Percentiles rank a stretch among this genome's conserved stretches.
Evolutionary conservation across 805 yeast genomes (phyloP).

Genomic region (Candida endomychidarum): DNA sequence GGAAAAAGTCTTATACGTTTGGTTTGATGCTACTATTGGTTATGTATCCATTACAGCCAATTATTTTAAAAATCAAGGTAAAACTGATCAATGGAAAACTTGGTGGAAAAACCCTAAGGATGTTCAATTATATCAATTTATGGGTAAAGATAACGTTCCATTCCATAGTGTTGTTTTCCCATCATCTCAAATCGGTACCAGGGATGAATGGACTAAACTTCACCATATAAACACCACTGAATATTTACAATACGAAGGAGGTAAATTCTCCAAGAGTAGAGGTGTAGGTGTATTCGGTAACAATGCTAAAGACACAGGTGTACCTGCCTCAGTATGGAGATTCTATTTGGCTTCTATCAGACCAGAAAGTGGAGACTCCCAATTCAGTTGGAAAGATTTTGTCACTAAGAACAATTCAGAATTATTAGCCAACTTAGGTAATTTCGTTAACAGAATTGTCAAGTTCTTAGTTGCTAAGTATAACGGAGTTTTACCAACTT

Average conservation of each 20-base stretch:
- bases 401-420: constrained; percentile 92
- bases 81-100: constrained; percentile 59
- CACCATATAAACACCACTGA: constrained; percentile 93
- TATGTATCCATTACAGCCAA: constrained; percentile 95
- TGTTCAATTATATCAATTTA: constrained; percentile 88
- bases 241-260: constrained; percentile 95
- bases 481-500: constrained; percentile 84
- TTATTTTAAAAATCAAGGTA: constrained; percentile 49
- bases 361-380: constrained; percentile 95
- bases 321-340: constrained; percentile 95
- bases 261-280: constrained; percentile 97
- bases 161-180: constrained; percentile 99
- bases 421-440: constrained; percentile 92
- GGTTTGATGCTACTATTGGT: constrained; percentile 99
- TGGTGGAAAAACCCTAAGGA: constrained; percentile 97
- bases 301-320: constrained; percentile 90
- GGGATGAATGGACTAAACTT: constrained; percentile 84
- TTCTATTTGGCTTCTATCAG: constrained; percentile 89
- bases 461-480: constrained; percentile 90
- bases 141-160: constrained; percentile 99
- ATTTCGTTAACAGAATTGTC: constrained; percentile 90
- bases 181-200: constrained; percentile 83
- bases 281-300: constrained; percentile 98
- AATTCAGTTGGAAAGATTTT: constrained; percentile 96
- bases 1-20: constrained; percentile 91